Base-by-base conservation (phyloP, 768 basidiomycete species). In the Boletus barrowsii region DNA sequence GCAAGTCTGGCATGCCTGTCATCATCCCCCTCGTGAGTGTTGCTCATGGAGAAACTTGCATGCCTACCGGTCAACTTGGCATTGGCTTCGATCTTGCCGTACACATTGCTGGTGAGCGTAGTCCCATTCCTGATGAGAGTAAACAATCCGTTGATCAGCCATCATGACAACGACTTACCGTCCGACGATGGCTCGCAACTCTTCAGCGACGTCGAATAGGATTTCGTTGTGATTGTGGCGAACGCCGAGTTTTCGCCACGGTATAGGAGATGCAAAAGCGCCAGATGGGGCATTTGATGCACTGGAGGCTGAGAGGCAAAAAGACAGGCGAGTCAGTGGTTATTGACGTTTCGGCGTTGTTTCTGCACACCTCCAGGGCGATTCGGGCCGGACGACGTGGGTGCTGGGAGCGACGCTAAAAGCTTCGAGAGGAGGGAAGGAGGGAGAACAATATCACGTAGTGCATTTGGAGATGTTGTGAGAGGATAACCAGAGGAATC, bases 381-480 rank as follows among this genome's bases (percentile, higher is more conserved):
- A 33, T 46, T 68, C n/a, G 61, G 54, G 22, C 55, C 64, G 0
- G 71, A 60, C 13, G 65, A 55, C 3, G 70, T 35, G 14, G 69
- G 37, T 10, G 69, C 47, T 2, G 68, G 67, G 26, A 70, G 61
- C 14, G 69, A 72, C 2, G 72, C 79, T 32, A 87, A 72, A 11
- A 87, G 72, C 64, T 91, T 93, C 53, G 84, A 81, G 44, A 96
- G 78, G 32, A 97, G 81, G 0, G 93, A 89, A 2, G 95, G 94
- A 1, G 93, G 91, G 1, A 97, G 79, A 8, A 98, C 92, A 56
- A 98, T 95, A 63, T 98, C 95, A 24, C 92, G 85, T 2, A 98
- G 78, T 18, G 91, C 87, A 63, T 92, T 95, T 3, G 87, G 79
- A 52, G 92, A 91, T 4, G 93, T 98, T 7, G 94, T 97, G 36